Evolutionary conservation across 345 rosid species (phyloP).

Genomic region (Xanthoceras sorbifolium): DNA sequence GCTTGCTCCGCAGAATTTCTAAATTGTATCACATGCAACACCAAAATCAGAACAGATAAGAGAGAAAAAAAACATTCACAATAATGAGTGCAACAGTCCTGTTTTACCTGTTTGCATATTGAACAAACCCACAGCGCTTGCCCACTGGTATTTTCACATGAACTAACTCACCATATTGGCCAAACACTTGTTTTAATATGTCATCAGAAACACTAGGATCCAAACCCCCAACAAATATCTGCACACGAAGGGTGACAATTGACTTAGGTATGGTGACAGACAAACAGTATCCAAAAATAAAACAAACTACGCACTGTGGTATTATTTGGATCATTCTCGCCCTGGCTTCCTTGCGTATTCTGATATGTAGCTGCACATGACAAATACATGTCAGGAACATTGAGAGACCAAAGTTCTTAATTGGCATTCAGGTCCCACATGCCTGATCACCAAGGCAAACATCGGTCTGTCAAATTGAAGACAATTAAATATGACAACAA

Average conservation of each 20-base stretch:
- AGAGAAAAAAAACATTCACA: not conserved
- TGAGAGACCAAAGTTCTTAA: not conserved
- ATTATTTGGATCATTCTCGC: constrained; percentile 92
- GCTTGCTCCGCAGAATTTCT: constrained; percentile 92
- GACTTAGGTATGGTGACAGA: constrained; percentile 19
- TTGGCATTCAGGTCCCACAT: not conserved
- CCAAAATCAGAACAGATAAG: not conserved
- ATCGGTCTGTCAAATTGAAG: not conserved
- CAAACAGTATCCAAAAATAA: constrained; percentile 11
- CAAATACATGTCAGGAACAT: constrained; percentile 34
- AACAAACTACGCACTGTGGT: constrained; percentile 81
- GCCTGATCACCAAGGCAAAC: not conserved
- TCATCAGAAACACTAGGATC: constrained; percentile 93
- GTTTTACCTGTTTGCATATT: constrained; percentile 74
- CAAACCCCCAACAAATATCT: constrained; percentile 94
- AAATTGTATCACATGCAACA: constrained; percentile 15
- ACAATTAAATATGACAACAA: not conserved
- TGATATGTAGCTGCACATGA: constrained; percentile 79
- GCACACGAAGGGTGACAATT: constrained; percentile 28
- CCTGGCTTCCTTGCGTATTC: constrained; percentile 63
- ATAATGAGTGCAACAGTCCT: not conserved
- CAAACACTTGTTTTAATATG: constrained; percentile 64
- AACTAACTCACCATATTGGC: constrained; percentile 86
- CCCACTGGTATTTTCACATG: constrained; percentile 95
- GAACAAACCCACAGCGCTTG: constrained; percentile 98